Percentiles rank a stretch among this genome's conserved stretches.
Conservation (phyloP, 2,329 filamentous ascomycete genomes). For the Bipolaris sorokiniana region DNA sequence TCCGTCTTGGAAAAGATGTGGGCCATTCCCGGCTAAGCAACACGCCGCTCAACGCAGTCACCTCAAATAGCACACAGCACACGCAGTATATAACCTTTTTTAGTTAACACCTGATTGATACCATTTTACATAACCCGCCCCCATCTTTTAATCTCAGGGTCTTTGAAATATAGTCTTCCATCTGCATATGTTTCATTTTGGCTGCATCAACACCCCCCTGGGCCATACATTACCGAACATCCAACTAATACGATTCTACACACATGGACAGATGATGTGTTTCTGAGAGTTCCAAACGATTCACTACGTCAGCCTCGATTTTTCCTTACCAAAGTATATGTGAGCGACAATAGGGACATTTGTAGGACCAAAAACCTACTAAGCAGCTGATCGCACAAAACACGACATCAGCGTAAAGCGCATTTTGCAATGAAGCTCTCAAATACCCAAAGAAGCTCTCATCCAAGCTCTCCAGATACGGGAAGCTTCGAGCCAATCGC, state of each 20-base stretch:
- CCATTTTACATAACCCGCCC: neutral
- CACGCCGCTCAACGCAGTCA: neutral
- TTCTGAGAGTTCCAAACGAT: neutral
- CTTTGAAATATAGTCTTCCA: no score
- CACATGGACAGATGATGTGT: no score
- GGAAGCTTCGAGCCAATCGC: slow-evolving; percentile 28
- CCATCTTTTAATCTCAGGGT: no score
- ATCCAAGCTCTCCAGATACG: neutral
- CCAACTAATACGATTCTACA: neutral
- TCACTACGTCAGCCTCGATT: neutral
- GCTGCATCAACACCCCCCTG: neutral
- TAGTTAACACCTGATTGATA: neutral
- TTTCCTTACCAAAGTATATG: neutral
- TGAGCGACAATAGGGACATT: neutral
- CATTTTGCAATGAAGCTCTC: neutral
- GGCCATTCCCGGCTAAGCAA: neutral
- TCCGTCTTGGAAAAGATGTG: neutral
- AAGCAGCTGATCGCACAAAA: no score
- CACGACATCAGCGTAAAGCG: neutral
- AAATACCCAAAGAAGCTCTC: neutral
- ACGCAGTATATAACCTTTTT: neutral
- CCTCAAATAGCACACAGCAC: neutral
- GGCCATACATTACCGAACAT: neutral
- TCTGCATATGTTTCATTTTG: neutral
- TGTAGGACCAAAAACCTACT: neutral